phyloP scores from a whole-genome alignment of 345 rosid species.

The Nasturtium officinale region DNA sequence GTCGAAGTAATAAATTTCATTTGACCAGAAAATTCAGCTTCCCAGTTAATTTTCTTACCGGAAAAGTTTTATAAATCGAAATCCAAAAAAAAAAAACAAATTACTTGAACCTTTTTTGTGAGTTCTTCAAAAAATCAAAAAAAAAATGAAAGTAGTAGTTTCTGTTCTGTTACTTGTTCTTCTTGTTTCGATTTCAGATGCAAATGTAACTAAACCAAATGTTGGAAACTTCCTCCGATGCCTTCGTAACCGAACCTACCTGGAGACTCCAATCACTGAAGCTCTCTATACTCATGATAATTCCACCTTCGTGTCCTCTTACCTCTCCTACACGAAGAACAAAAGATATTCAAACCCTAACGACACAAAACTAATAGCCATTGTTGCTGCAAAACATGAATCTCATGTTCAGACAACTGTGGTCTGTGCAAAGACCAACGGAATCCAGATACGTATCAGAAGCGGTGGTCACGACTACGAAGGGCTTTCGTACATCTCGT shows the following conservation, averaged over 20 bases:
- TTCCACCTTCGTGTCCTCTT: constrained; percentile 27
- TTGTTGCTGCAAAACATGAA: constrained; percentile 39
- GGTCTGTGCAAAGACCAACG: constrained; percentile 36
- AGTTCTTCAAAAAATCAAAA: not conserved
- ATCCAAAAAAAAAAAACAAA: not conserved
- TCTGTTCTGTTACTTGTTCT: constrained; percentile 17
- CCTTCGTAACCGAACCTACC: not conserved
- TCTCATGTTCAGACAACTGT: constrained; percentile 46
- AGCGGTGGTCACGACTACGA: no score
- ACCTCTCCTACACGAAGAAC: constrained; percentile 35
- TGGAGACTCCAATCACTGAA: constrained; percentile 8
- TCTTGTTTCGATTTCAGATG: constrained; percentile 21
- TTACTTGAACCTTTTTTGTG: not conserved
- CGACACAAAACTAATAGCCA: constrained; percentile 31
- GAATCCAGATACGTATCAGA: no score
- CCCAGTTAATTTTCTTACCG: not conserved
- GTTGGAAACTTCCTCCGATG: constrained; percentile 18
- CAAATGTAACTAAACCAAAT: not conserved
- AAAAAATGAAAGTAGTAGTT: constrained; percentile 25
- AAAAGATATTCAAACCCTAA: constrained; percentile 31
- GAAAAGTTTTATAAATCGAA: not conserved
- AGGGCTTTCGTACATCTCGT: no score
- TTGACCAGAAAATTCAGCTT: no score
- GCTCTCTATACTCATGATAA: constrained; percentile 14
- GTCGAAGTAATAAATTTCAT: no score